Percentiles rank a stretch among this genome's conserved stretches.
phyloP scores from a whole-genome alignment of 2,329 filamentous ascomycete species.

The Falciphora oryzae region DNA sequence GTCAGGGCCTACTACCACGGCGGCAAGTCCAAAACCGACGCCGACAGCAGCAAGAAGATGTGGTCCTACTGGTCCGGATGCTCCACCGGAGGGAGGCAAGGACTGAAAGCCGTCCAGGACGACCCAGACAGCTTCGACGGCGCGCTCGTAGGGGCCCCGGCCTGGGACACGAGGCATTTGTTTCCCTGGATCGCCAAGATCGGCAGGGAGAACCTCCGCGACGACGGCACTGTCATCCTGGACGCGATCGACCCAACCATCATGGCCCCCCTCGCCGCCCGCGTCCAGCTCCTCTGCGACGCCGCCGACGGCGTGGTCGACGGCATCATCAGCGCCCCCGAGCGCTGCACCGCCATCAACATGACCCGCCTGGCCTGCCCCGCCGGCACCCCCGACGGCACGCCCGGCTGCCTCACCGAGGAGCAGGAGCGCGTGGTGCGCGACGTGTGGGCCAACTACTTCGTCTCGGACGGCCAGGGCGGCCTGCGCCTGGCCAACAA shows the following conservation, averaged over 20 bases:
- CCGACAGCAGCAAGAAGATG: constrained; percentile 21
- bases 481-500: constrained; percentile 20
- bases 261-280: constrained; percentile 22
- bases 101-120: constrained; percentile 45
- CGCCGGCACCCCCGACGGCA: constrained; percentile 24
- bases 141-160: constrained; percentile 42
- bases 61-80: constrained; percentile 52
- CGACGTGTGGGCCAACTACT: constrained; percentile 13
- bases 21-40: constrained; percentile 22
- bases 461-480: constrained; percentile 6
- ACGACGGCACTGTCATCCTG: constrained; percentile 32
- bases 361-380: constrained; percentile 32
- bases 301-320: constrained; percentile 40
- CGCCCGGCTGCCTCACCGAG: constrained; percentile 16
- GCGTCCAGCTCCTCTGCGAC: constrained; percentile 42
- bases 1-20: constrained; percentile 40
- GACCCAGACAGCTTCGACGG: constrained; percentile 53
- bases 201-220: constrained; percentile 41
- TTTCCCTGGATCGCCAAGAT: constrained; percentile 31
- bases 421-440: constrained; percentile 12
- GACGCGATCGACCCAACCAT: constrained; percentile 21
- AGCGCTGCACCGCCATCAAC: constrained; percentile 34
- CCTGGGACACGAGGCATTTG: constrained; percentile 35
- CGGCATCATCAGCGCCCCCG: constrained; percentile 38
- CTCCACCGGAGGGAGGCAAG: constrained; percentile 55